A percentile compares a stretch with the other conserved stretches of the same genome.
phyloP scores from a whole-genome alignment of 768 basidiomycete genomes.

The Collybia nuda region DNA sequence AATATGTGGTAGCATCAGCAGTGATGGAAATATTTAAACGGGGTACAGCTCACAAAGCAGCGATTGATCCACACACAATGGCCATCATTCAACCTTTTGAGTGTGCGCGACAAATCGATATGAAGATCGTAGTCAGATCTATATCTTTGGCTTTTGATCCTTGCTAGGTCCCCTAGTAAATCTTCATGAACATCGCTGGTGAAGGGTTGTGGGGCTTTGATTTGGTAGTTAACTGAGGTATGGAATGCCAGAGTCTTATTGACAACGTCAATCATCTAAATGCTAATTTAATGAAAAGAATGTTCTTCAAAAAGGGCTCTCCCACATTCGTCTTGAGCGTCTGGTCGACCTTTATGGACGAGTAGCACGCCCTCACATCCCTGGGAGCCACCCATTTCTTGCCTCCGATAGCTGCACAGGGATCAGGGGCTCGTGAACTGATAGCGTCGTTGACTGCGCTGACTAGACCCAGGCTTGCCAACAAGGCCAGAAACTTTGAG shows the following conservation, averaged over 20 bases:
- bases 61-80: slow-evolving; percentile 56
- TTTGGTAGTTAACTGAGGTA: slow-evolving; percentile 61
- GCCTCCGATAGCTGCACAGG: slow-evolving; percentile 52
- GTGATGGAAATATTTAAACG: background rate
- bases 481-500: slow-evolving; percentile 5
- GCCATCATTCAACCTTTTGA: slow-evolving; percentile 58
- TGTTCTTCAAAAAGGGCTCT: background rate
- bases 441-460: slow-evolving; percentile 4
- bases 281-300: background rate
- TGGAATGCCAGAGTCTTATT: slow-evolving; percentile 61
- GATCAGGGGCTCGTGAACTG: slow-evolving; percentile 27
- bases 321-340: slow-evolving; percentile 51
- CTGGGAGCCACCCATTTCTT: slow-evolving; percentile 54
- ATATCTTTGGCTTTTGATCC: slow-evolving; percentile 43
- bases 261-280: slow-evolving; percentile 54
- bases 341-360: slow-evolving; percentile 46
- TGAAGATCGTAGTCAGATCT: slow-evolving; percentile 55
- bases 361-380: slow-evolving; percentile 51
- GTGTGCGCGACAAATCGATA: slow-evolving; percentile 49
- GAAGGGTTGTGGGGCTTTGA: slow-evolving; percentile 53
- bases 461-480: slow-evolving; percentile 9
- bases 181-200: slow-evolving; percentile 57
- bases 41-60: slow-evolving; percentile 50
- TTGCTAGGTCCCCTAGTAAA: slow-evolving; percentile 45
- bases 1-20: background rate